phyloP scores from a whole-genome alignment of 352 stramenopile genomes.

The Phytophthora ohioensis region DNA sequence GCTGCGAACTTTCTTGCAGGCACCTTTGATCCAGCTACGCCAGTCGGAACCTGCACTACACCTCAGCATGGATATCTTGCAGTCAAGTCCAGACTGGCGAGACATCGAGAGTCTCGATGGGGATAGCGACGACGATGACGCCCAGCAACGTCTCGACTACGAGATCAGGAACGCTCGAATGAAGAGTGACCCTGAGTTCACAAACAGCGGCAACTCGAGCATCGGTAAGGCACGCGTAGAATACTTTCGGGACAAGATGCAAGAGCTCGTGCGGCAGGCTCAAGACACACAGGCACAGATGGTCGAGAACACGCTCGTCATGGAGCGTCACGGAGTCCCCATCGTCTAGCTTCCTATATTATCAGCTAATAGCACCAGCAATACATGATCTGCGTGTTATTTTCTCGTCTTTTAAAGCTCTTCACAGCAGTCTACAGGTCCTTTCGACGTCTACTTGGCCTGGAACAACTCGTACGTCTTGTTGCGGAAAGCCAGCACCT shows the following conservation, averaged over 20 bases:
- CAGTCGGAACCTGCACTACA: slow-evolving; percentile 58
- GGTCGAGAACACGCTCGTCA: slow-evolving; percentile 64
- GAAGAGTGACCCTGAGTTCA: slow-evolving; percentile 18
- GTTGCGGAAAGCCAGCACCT: slow-evolving; percentile 71
- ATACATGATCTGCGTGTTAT: slow-evolving; percentile 29
- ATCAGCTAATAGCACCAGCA: slow-evolving; percentile 12
- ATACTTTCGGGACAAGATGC: slow-evolving; percentile 73
- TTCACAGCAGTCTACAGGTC: slow-evolving; percentile 1
- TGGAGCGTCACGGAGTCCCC: slow-evolving; percentile 54
- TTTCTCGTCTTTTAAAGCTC: slow-evolving; percentile 21
- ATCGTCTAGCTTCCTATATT: slow-evolving; percentile 34
- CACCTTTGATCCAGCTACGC: slow-evolving; percentile 53
- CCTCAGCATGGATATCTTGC: slow-evolving; percentile 35
- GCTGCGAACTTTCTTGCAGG: slow-evolving; percentile 63
- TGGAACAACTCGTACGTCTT: slow-evolving; percentile 64
- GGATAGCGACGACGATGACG: slow-evolving; percentile 33
- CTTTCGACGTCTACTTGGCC: slow-evolving; percentile 32
- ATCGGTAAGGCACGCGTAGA: slow-evolving; percentile 36
- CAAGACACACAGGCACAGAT: slow-evolving; percentile 75
- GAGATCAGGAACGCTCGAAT: slow-evolving; percentile 18
- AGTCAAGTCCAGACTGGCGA: slow-evolving; percentile 20
- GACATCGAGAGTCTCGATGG: slow-evolving; percentile 35
- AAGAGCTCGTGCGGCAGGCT: slow-evolving; percentile 73
- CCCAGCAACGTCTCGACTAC: slow-evolving; percentile 28
- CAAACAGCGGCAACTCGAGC: slow-evolving; percentile 11